Evolutionary conservation across 768 basidiomycete genomes (phyloP), one percentile per base, ranked within the genome.

Genomic region (Tylopilus sp.): DNA sequence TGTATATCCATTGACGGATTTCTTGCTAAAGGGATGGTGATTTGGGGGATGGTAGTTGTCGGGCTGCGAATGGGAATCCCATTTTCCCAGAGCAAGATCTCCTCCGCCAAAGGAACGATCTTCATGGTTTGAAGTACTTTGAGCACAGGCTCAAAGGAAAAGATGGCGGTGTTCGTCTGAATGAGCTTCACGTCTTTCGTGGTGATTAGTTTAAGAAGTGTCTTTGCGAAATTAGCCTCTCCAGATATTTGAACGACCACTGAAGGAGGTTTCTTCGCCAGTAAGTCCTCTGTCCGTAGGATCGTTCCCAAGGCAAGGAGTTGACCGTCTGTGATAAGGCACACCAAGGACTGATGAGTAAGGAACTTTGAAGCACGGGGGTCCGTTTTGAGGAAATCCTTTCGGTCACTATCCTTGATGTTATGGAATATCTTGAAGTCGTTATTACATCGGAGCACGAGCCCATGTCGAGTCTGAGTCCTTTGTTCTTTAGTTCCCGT

Each of bases 131-230:
- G 78, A 24, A 88, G 70, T 2, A 76, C 79, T 40, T 66, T 76
- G n/a, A 88, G 72, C 24, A 87, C 73, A 3, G 84, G 84, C 58
- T 84, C 79, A 52, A 79, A 87, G 0, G 85, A 71, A 60, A 85
- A 87, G 6, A 85, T 64, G 0, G 83, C 81, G 0, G 81, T 80
- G 59, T 86, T 78, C 24, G 85, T 80, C 51, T 81, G 81, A 22
- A 87, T 55, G 25, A 86, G 73, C 24, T 72, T 71, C 26, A 82
- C 59, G 6, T 68, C 49, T 14, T 68, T 57, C 10, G 66, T 69
- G 5, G 53, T 50, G 12, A 21, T 76, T 21, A 85, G 61, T 26
- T 60, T 63, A 9, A 72, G 51, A 11, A 87, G 71, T 1, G 75
- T 63, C 41, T 72, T 73, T 31, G 60, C 59, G 5, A 71, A 71